These are phyloP conservation scores for Fusarium sp. DNA, from an alignment of 2,329 filamentous ascomycete species.

Conservation along the genomic window DNA sequence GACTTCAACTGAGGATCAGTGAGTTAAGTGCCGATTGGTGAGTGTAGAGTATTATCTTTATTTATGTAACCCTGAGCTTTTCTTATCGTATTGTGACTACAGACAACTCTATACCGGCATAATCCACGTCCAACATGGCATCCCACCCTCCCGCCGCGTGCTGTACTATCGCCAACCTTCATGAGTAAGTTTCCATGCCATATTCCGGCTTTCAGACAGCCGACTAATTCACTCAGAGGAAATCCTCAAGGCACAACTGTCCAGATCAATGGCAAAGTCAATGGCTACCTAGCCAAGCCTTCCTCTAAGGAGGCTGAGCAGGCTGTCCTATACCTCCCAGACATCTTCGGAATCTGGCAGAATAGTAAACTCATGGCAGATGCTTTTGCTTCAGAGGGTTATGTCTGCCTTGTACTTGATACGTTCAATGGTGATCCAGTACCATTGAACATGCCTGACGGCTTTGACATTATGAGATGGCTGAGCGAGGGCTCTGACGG, in stretches of 20 bases:
- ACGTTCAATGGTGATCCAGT: slow-evolving; percentile 50
- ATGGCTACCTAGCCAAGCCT: slow-evolving; percentile 7
- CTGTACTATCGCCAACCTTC: slow-evolving; percentile 18
- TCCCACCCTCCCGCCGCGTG: slow-evolving; percentile 26
- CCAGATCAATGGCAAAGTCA: not conserved
- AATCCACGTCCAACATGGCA: slow-evolving; percentile 2
- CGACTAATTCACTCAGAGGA: not conserved
- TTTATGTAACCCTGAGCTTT: not conserved
- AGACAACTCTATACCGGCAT: not conserved
- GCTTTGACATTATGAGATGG: slow-evolving; percentile 48
- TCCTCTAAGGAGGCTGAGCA: slow-evolving; percentile 11
- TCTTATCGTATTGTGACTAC: not conserved
- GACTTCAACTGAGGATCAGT: not conserved
- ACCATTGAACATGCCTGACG: slow-evolving; percentile 58
- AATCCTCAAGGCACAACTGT: not conserved
- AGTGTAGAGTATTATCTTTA: not conserved
- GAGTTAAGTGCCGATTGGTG: not conserved
- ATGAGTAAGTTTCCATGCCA: slow-evolving; percentile 7
- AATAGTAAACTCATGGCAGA: slow-evolving; percentile 54
- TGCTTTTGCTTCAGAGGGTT: slow-evolving; percentile 50
- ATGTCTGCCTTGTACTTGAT: slow-evolving; percentile 49
- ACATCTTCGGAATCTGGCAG: slow-evolving; percentile 63
- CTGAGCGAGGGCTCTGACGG: slow-evolving; percentile 55
- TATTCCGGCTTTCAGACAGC: too few species aligned
- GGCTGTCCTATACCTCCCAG: slow-evolving; percentile 59